These are phyloP conservation scores for Eucalyptus erythrocorys DNA, from an alignment of 345 rosid species.

Conservation along the genomic window DNA sequence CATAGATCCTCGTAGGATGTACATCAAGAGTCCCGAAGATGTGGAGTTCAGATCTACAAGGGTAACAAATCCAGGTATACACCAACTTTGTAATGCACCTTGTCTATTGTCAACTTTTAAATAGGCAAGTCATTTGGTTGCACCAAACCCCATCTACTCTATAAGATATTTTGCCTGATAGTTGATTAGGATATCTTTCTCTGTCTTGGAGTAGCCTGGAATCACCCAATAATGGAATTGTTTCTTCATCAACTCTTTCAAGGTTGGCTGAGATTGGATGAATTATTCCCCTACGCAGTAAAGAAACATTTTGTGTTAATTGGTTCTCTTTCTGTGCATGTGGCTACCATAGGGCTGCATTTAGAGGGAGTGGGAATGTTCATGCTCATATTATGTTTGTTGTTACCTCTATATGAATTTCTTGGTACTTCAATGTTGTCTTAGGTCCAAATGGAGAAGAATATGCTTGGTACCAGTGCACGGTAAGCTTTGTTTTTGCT, in stretches of 20 bases:
- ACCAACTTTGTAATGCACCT: neutral
- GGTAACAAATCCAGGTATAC: constrained; percentile 62
- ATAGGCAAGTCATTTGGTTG: neutral
- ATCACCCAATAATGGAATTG: neutral
- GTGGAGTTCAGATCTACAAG: constrained; percentile 55
- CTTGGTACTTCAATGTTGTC: neutral
- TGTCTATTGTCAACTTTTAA: neutral
- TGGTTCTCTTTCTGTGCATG: neutral
- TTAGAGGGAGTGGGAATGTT: neutral
- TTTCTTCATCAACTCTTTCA: neutral
- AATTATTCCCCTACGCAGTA: neutral
- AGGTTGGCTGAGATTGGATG: neutral
- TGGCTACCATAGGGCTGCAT: neutral
- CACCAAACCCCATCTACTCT: neutral
- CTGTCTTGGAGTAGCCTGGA: neutral
- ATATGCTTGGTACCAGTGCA: constrained; percentile 98
- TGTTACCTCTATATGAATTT: neutral
- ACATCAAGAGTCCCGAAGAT: constrained; percentile 56
- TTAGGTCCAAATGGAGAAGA: constrained; percentile 91
- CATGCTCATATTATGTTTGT: neutral
- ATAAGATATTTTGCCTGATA: neutral
- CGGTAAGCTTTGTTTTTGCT: constrained; percentile 34
- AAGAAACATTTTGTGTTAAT: neutral
- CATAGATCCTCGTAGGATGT: constrained; percentile 91
- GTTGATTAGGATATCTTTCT: neutral